These are phyloP conservation scores for Tylopilus vinaceipallidus DNA, from an alignment of 768 basidiomycete genomes.

Conservation along the genomic window DNA sequence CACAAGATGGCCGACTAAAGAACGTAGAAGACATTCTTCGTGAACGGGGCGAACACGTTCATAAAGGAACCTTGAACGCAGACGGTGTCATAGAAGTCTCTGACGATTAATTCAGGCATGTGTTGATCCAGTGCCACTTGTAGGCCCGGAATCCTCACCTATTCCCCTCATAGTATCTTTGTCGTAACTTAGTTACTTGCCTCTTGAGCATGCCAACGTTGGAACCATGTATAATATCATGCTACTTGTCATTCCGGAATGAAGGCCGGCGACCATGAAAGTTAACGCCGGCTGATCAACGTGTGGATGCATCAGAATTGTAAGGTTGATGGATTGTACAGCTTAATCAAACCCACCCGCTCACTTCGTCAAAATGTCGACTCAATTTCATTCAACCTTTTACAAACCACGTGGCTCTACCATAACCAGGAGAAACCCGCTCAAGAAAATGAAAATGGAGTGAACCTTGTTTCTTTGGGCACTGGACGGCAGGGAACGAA, in stretches of 20 bases:
- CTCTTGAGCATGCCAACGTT: neutral
- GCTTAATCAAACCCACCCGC: too few relatives aligned
- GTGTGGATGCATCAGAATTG: too few relatives aligned
- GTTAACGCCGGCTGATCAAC: neutral
- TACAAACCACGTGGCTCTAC: conserved; percentile 18
- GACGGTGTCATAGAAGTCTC: conserved; percentile 56
- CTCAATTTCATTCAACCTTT: neutral
- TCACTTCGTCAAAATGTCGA: neutral
- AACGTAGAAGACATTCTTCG: conserved; percentile 83
- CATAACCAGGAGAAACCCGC: neutral
- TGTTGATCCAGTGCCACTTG: neutral
- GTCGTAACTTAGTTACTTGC: neutral
- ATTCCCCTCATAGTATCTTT: too few relatives aligned
- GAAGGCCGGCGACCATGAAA: neutral
- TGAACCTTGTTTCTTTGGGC: neutral
- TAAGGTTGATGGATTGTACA: too few relatives aligned
- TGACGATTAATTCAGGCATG: conserved; percentile 23
- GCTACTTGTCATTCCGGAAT: neutral
- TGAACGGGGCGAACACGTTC: conserved; percentile 76
- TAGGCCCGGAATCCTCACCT: neutral
- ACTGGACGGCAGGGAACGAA: conserved; percentile 4
- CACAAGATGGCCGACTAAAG: conserved; percentile 63
- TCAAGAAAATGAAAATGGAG: neutral
- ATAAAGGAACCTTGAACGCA: conserved; percentile 45
- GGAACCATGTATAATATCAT: conserved; percentile 11